Evolutionary conservation across 495 filamentous ascomycete genomes (phyloP).

Genomic region (Niebla homalea): DNA sequence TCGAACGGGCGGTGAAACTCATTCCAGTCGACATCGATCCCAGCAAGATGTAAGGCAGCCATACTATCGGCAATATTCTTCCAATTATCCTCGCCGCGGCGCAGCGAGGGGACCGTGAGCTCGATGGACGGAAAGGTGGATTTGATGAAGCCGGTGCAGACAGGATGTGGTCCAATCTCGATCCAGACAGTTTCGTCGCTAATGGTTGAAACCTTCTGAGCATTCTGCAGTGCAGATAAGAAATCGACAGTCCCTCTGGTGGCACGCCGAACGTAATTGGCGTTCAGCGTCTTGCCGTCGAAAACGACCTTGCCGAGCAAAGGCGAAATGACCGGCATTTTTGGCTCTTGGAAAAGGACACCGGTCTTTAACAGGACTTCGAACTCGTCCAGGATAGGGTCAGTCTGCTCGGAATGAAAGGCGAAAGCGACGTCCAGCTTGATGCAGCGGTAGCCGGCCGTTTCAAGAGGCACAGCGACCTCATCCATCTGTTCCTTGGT

Average conservation of each 20-base stretch:
- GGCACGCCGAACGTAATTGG: constrained; percentile 20
- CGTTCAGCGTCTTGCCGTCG: constrained; percentile 15
- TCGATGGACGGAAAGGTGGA: constrained; percentile 18
- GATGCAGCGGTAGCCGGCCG: constrained; percentile 17
- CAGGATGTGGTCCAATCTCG: constrained; percentile 31
- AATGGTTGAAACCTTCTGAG: constrained; percentile 10
- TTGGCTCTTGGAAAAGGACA: constrained; percentile 24
- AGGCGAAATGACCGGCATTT: constrained; percentile 24
- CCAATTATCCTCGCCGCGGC: constrained; percentile 32
- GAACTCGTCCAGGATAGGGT: constrained; percentile 35
- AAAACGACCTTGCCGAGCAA: constrained; percentile 16
- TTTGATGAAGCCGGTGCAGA: constrained; percentile 20
- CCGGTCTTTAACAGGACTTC: constrained; percentile 20
- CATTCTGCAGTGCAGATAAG: constrained; percentile 16
- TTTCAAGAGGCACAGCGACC: constrained; percentile 2
- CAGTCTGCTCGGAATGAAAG: constrained; percentile 41
- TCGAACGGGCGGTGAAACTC: constrained; percentile 51
- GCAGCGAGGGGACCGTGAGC: constrained; percentile 36
- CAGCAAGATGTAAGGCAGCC: constrained; percentile 38
- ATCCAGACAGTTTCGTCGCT: constrained; percentile 21
- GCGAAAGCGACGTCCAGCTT: constrained; percentile 37
- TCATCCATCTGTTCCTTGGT: constrained; percentile 24
- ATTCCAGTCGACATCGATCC: constrained; percentile 50
- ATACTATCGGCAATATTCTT: constrained; percentile 41
- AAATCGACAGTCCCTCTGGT: constrained; percentile 25